Evolutionary conservation across 805 yeast species (phyloP).

Genomic region (Suhomyces emberorum): DNA sequence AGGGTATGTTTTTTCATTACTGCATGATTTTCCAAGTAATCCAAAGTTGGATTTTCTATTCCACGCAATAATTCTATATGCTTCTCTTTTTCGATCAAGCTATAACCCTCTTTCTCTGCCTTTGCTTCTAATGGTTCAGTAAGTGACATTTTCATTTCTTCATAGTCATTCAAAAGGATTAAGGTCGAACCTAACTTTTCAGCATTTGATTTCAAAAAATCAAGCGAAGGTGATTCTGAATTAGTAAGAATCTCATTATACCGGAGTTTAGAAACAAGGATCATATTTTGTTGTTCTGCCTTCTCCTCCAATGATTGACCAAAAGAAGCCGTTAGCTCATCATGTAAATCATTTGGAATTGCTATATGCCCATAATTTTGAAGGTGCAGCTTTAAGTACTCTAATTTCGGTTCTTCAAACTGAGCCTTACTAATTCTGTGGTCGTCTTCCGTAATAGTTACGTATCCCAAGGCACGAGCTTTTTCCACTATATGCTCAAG

Average conservation of each 20-base stretch:
- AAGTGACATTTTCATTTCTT: slow-evolving; percentile 1
- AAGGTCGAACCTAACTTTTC: slow-evolving; percentile 1
- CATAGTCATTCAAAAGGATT: slow-evolving; percentile 7
- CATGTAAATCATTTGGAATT: slow-evolving; percentile 14
- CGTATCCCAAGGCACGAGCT: not conserved
- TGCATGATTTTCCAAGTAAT: slow-evolving; percentile 8
- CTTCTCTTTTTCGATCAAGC: slow-evolving; percentile 1
- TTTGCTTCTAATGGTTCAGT: slow-evolving; percentile 12
- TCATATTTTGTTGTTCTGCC: slow-evolving; percentile 12
- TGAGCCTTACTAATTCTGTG: not conserved
- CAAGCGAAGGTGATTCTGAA: slow-evolving; percentile 12
- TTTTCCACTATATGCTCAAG: slow-evolving; percentile 7
- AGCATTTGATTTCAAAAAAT: slow-evolving; percentile 8
- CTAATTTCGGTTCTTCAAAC: slow-evolving; percentile 4
- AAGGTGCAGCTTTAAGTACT: not conserved
- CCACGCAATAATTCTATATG: not conserved
- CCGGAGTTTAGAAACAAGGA: slow-evolving; percentile 6
- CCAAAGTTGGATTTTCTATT: slow-evolving; percentile 4
- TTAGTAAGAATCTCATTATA: slow-evolving; percentile 7
- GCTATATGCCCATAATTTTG: slow-evolving; percentile 5
- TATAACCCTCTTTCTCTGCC: slow-evolving; percentile 8
- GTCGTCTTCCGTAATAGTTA: not conserved
- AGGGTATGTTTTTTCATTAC: slow-evolving; percentile 6
- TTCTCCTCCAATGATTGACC: slow-evolving; percentile 5
- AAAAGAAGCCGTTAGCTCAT: slow-evolving; percentile 13